Percentiles rank a stretch among this genome's conserved stretches.
Conservation (phyloP, 768 basidiomycete species). For the Cyathus striatus region DNA sequence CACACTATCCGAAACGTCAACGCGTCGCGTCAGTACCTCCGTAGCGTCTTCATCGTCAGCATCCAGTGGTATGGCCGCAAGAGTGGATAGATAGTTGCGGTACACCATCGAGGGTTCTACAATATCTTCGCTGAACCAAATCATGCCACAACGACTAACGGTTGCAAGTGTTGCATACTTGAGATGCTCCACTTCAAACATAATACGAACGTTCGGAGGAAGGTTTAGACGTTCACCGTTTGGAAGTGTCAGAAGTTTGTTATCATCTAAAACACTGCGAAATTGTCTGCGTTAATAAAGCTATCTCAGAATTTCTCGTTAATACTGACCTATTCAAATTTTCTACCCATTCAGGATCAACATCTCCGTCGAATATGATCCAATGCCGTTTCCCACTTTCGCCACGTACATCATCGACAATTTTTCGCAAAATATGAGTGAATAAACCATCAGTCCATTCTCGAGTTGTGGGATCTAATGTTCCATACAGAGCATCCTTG, state of each 20-base stretch:
- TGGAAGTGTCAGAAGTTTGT: conserved; percentile 93
- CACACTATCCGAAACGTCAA: conserved; percentile 46
- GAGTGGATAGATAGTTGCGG: conserved; percentile 76
- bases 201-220: conserved; percentile 94
- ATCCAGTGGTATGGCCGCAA: conserved; percentile 74
- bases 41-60: conserved; percentile 80
- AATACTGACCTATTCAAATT: conserved; percentile 88
- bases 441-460: conserved; percentile 99
- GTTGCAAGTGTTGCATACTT: conserved; percentile 96
- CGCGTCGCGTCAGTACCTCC: conserved; percentile 59
- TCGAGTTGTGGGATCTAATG: conserved; percentile 92
- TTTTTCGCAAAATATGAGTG: conserved; percentile 95
- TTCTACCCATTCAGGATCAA: conserved; percentile 99
- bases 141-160: conserved; percentile 99
- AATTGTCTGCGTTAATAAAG: background rate
- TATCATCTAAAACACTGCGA: conserved; percentile 92
- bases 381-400: conserved; percentile 96
- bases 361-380: conserved; percentile 99
- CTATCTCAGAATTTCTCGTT: background rate
- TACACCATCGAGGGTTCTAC: conserved; percentile 91
- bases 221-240: conserved; percentile 98
- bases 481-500: conserved; percentile 97
- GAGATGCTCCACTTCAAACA: conserved; percentile 99
- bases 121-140: conserved; percentile 99
- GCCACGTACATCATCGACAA: conserved; percentile 97